Evolutionary conservation across 306 rosid genomes (phyloP).

Genomic region (Senna tora): DNA sequence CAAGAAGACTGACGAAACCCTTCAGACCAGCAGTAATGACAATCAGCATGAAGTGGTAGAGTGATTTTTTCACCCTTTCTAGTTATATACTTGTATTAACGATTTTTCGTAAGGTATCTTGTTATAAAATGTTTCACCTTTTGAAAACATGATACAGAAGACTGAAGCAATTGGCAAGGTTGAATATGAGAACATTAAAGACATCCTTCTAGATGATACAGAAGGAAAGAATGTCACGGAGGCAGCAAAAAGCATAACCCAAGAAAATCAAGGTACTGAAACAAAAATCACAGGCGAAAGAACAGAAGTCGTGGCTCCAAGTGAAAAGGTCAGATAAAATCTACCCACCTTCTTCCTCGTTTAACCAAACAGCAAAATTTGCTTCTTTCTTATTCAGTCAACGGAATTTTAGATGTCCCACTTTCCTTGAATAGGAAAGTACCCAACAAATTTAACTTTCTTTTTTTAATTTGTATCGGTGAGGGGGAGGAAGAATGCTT

Average conservation of each 20-base stretch:
- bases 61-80: background rate
- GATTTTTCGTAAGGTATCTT: background rate
- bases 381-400: background rate
- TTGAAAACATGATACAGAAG: conserved; percentile 18
- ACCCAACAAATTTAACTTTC: background rate
- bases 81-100: background rate
- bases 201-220: conserved; percentile 7
- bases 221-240: conserved; percentile 4
- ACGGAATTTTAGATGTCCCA: background rate
- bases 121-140: background rate
- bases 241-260: background rate
- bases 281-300: background rate
- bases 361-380: background rate
- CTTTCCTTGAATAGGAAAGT: background rate
- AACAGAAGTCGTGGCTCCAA: background rate
- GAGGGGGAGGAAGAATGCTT: no score
- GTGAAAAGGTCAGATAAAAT: conserved; percentile 17
- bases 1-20: background rate
- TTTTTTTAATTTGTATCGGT: no score
- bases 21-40: background rate
- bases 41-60: conserved; percentile 12
- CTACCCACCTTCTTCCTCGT: no score
- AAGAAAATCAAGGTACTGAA: background rate
- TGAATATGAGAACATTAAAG: background rate
- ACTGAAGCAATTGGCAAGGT: background rate